Base-by-base conservation (phyloP, 441 rosid genomes). In the Gossypium gossypioides region DNA sequence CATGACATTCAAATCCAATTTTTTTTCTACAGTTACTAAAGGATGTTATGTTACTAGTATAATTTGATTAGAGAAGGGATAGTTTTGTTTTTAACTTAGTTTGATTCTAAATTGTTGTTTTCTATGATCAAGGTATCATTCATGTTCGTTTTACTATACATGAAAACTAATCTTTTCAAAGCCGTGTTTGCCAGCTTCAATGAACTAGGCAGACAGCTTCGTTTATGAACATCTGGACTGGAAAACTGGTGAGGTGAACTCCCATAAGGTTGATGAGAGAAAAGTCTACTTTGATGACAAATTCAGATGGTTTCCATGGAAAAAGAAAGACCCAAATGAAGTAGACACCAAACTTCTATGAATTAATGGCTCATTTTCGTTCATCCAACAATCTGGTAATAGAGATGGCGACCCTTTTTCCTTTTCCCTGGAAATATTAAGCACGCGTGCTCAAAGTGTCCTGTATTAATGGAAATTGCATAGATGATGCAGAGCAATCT, bases 391-490 rank as follows among this genome's bases (percentile, higher is more conserved):
- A 44, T 66, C 56, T 24, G 40, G 6, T 64, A 51, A 50, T 6
- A 50, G 40, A 68, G 67, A 74, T 48, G 48, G 63, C 3, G 60
- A 44, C 57, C 60, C 6, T 24, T 4, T 42, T 44, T 58, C 7
- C 4, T 59, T 61, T 42, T 21, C 54, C 73, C 42, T 48, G 55
- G 27, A 27, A 57, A 25, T 25, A 25, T 32, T 12, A 55, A 54
- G 66, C 80, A 73, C 59, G 76, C 80, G 67, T 68, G 71, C 64
- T 61, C 29, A 68, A 29, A 27, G 46, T 44, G 59, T 50, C 71
- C 48, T 7, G 69, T 52, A 6, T 16, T 12, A 55, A 54, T 2
- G 46, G 76, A 61, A 57, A 44, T 66, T 13, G 61, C 18, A 3
- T n/a, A 34, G 40, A 34, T 34, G 40, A 34, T 34, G 40, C 9